Evolutionary conservation across 495 filamentous ascomycete genomes (phyloP).

Genomic region (Antarctomyces pellizariae): DNA sequence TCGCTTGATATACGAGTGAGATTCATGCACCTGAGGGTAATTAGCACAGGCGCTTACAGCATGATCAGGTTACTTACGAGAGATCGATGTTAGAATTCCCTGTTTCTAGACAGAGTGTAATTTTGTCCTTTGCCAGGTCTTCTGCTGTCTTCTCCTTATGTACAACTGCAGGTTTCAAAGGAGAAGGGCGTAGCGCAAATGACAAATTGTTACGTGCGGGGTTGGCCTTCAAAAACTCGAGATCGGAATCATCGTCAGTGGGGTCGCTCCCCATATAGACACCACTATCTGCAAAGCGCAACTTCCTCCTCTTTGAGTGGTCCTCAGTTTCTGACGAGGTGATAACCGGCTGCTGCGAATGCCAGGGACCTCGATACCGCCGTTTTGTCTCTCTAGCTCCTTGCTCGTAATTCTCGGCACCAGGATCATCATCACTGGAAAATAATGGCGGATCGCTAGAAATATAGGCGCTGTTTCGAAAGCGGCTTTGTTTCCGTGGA

Average conservation of each 20-base stretch:
- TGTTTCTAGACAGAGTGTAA: slow-evolving; percentile 34
- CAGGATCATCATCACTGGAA: slow-evolving; percentile 55
- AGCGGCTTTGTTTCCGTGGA: slow-evolving; percentile 20
- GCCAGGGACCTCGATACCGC: slow-evolving; percentile 50
- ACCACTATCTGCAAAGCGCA: slow-evolving; percentile 48
- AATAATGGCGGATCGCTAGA: slow-evolving; percentile 60
- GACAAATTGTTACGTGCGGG: too few species aligned
- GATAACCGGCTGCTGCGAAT: slow-evolving; percentile 29
- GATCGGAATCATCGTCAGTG: slow-evolving; percentile 15
- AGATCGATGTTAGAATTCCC: slow-evolving; percentile 40
- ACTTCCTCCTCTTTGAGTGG: slow-evolving; percentile 23
- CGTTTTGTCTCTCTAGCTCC: slow-evolving; percentile 33
- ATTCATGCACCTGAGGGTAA: slow-evolving; percentile 14
- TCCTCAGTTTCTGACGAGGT: slow-evolving; percentile 17
- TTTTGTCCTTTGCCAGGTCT: slow-evolving; percentile 12
- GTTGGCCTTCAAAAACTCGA: slow-evolving; percentile 5
- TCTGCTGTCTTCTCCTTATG: too few species aligned
- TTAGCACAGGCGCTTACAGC: slow-evolving; percentile 1
- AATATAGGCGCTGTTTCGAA: slow-evolving; percentile 11
- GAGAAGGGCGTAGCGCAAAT: too few species aligned
- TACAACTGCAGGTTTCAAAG: too few species aligned
- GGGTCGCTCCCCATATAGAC: slow-evolving; percentile 57
- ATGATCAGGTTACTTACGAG: slow-evolving; percentile 24
- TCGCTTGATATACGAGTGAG: slow-evolving; percentile 19
- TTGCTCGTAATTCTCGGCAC: slow-evolving; percentile 42